A percentile compares a stretch with the other conserved stretches of the same genome.
Conservation (phyloP, 1,284 basidiomycete genomes). For the Violaceomyces palustris region DNA sequence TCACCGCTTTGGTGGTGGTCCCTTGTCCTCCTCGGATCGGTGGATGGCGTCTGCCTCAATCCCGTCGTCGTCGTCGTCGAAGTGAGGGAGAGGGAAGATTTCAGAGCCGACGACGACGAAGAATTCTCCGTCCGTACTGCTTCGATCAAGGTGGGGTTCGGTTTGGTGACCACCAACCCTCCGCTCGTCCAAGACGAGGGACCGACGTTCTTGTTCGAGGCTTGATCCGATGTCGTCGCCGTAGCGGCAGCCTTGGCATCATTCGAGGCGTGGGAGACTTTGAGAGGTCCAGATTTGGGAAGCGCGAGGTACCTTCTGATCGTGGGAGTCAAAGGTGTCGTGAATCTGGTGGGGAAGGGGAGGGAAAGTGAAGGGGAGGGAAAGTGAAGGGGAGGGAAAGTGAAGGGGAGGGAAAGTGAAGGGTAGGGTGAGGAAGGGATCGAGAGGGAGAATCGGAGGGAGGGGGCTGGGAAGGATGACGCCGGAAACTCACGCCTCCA, state of each 20-base stretch:
- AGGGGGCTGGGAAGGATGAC: not conserved
- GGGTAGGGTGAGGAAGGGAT: not conserved
- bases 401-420: not conserved
- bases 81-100: too few relatives aligned
- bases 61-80: too few relatives aligned
- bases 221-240: not conserved
- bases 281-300: conserved; percentile 39
- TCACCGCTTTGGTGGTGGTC: too few relatives aligned
- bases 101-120: too few relatives aligned
- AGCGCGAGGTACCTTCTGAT: conserved; percentile 53
- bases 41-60: too few relatives aligned
- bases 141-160: not conserved
- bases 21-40: too few relatives aligned
- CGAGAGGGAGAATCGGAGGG: not conserved
- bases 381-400: not conserved
- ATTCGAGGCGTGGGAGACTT: conserved; percentile 5
- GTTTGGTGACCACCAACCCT: not conserved
- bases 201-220: not conserved
- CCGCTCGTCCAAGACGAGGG: not conserved
- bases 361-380: not conserved
- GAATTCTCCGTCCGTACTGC: too few relatives aligned
- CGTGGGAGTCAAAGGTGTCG: conserved; percentile 55
- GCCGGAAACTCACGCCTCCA: conserved; percentile 52
- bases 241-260: not conserved
- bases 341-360: conserved; percentile 48